A percentile compares a stretch with the other conserved stretches of the same genome.
phyloP scores from a whole-genome alignment of 1,284 basidiomycete genomes.

The Naganishia sp. region DNA sequence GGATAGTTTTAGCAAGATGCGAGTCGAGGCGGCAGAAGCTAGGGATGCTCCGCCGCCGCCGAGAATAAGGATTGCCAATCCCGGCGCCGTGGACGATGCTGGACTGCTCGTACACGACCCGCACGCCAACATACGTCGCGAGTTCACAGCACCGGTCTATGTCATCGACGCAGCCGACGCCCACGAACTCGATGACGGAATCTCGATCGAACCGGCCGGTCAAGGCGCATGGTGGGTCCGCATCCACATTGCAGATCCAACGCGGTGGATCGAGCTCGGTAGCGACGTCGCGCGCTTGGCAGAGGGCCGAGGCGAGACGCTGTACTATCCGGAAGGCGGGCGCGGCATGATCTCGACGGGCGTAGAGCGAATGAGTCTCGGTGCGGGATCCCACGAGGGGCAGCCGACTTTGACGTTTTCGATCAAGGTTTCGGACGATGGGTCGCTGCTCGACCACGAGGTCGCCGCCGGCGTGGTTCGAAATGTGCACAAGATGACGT shows the following conservation, averaged over 20 bases:
- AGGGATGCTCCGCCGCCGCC: constrained; percentile 32
- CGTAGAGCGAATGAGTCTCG: constrained; percentile 63
- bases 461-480: constrained; percentile 72
- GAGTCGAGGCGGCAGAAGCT: constrained; percentile 37
- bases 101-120: constrained; percentile 39
- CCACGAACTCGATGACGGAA: constrained; percentile 89
- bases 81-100: neutral
- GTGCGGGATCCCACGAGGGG: constrained; percentile 46
- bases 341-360: constrained; percentile 68
- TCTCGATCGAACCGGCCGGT: constrained; percentile 72
- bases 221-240: constrained; percentile 80
- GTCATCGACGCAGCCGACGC: constrained; percentile 84
- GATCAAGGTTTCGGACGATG: constrained; percentile 65
- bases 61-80: constrained; percentile 1
- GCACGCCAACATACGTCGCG: constrained; percentile 68
- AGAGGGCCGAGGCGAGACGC: constrained; percentile 57
- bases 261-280: constrained; percentile 69
- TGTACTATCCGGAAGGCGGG: constrained; percentile 68
- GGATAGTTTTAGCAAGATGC: constrained; percentile 58
- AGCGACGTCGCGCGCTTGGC: constrained; percentile 66
- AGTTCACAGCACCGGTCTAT: constrained; percentile 80
- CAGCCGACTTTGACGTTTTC: constrained; percentile 77
- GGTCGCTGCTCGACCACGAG: constrained; percentile 69
- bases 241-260: constrained; percentile 91
- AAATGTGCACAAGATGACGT: constrained; percentile 68